Base-by-base conservation (phyloP, 2,329 filamentous ascomycete genomes). In the Neurospora crassa region DNA sequence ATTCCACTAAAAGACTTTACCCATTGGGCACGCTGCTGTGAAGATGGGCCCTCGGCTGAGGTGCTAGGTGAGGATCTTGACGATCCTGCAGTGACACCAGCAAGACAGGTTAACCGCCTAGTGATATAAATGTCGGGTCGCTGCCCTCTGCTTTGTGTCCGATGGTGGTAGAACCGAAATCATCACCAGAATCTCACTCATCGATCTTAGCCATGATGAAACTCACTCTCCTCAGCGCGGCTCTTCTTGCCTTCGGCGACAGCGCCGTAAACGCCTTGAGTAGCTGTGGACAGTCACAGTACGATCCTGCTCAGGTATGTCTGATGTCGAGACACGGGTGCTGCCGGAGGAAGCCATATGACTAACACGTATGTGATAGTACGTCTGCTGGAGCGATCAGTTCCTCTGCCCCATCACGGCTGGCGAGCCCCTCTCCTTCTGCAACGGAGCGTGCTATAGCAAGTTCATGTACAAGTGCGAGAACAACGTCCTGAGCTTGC, bases 371-470 rank as follows among this genome's bases (percentile, higher is more conserved):
- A 10, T 20, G 10, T 14, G 24, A 40, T 12, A 78, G 76, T 79
- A 80, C 71, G 76, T 80, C 68, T 81, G 79, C 73, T 76, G 75
- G 71, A 69, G 75, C 72, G 73, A 74, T 72, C 72, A 76, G 47
- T 78, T 79, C 47, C 76, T 81, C 68, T 81, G 79, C 74, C 79
- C 79, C 70, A 72, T 80, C 70, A 71, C 74, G 18, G 78, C 78
- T 20, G 79, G 79, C 70, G 79, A 81, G 74, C 74, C 76, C 10
- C 77, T 80, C 12, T 77, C 77, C 16, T 76, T 76, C 74, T 81
- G 79, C 76, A 75, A 74, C 69, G 78, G 78, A 63, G 78, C 79
- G 67, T 81, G 79, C 77, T 81, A 79, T 77, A 78, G 75, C 76
- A 77, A 74, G 69, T 80, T 78, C 76, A 77, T 79, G 76, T 80